A percentile compares a stretch with the other conserved stretches of the same genome.
These are phyloP conservation scores for Huntiella decipiens DNA, from an alignment of 2,329 filamentous ascomycete species.

Conservation along the genomic window DNA sequence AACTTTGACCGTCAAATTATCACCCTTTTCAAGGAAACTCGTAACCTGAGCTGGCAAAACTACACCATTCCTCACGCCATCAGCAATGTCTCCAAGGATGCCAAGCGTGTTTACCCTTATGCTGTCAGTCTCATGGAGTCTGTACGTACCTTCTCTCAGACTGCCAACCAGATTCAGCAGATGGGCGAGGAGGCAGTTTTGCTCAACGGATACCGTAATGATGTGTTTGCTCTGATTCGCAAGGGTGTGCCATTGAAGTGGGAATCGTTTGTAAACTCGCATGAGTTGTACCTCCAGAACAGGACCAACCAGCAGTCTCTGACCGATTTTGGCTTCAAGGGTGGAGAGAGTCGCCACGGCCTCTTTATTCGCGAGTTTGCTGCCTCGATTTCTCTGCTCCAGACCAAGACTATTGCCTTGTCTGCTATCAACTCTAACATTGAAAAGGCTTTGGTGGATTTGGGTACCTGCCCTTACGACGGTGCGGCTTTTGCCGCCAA, in stretches of 20 bases:
- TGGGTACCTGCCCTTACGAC: conserved; percentile 72
- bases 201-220: conserved; percentile 77
- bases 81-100: conserved; percentile 91
- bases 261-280: conserved; percentile 96
- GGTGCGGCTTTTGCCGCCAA: conserved; percentile 59
- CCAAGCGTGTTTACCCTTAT: conserved; percentile 95
- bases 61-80: conserved; percentile 88
- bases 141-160: conserved; percentile 82
- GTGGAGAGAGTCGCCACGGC: conserved; percentile 77
- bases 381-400: conserved; percentile 66
- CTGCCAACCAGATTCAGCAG: conserved; percentile 59
- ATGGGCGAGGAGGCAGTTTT: conserved; percentile 80
- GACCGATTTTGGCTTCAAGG: conserved; percentile 27
- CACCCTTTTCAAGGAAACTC: conserved; percentile 93
- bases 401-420: conserved; percentile 68
- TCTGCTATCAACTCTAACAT: conserved; percentile 60
- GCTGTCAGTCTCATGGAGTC: conserved; percentile 98
- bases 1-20: conserved; percentile 98
- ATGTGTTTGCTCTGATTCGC: conserved; percentile 62
- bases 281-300: conserved; percentile 57
- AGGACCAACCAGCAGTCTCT: conserved; percentile 25
- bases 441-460: conserved; percentile 64
- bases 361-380: conserved; percentile 93
- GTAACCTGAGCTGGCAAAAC: conserved; percentile 87
- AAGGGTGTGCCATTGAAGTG: conserved; percentile 84